phyloP scores from a whole-genome alignment of 305 asterid genomes.

The Fraxinus sp. region DNA sequence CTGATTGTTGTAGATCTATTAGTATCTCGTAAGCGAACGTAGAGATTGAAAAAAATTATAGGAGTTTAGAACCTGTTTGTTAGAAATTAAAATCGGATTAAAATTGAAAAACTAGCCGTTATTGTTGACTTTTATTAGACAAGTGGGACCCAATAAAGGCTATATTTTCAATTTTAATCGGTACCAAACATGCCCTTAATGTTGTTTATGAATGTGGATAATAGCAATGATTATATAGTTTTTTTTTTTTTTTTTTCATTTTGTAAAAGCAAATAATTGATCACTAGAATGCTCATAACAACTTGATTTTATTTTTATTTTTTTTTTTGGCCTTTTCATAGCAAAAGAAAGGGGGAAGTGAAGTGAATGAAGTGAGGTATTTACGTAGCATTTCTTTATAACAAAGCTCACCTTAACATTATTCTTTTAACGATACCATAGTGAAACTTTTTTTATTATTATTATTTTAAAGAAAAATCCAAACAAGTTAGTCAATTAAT shows the following conservation, averaged over 20 bases:
- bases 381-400: neutral
- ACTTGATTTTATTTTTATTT: neutral
- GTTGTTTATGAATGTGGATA: neutral
- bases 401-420: neutral
- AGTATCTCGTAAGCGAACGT: neutral
- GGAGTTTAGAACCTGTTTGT: too few species aligned
- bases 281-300: neutral
- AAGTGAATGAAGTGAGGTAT: neutral
- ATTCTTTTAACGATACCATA: neutral
- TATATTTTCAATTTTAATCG: too few species aligned
- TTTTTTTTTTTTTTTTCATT: too few species aligned
- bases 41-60: too few species aligned
- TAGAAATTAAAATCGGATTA: too few species aligned
- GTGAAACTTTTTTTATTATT: neutral
- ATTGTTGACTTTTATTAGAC: too few species aligned
- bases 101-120: too few species aligned
- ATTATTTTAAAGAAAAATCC: too few species aligned
- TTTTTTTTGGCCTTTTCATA: neutral
- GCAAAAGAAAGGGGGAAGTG: neutral
- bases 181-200: too few species aligned
- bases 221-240: neutral
- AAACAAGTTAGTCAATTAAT: neutral
- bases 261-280: neutral
- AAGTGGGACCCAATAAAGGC: too few species aligned
- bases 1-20: neutral